A percentile compares a stretch with the other conserved stretches of the same genome.
Evolutionary conservation across 148 eudicot species (phyloP).

Genomic region (Silene latifolia): DNA sequence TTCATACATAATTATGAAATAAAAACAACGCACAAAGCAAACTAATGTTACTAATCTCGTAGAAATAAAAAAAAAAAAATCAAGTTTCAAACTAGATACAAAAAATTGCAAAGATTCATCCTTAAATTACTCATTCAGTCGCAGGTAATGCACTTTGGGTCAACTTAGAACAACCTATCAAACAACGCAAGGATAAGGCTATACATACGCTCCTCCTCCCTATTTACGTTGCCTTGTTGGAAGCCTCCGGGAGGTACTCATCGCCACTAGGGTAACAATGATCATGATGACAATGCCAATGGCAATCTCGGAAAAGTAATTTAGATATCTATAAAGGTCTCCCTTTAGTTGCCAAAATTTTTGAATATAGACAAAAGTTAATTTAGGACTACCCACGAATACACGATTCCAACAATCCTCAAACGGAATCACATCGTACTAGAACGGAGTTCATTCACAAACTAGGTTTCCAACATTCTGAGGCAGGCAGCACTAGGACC

Average conservation of each 20-base stretch:
- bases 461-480: neutral
- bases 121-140: neutral
- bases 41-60: neutral
- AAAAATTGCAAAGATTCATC: neutral
- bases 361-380: neutral
- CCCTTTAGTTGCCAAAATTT: neutral
- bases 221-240: too few species aligned
- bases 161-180: neutral
- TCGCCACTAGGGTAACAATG: neutral
- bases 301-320: neutral
- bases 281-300: neutral
- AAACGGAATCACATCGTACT: neutral
- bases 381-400: neutral
- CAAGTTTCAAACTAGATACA: neutral
- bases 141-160: neutral
- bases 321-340: neutral
- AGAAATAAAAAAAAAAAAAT: neutral
- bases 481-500: neutral
- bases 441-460: neutral
- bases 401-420: neutral
- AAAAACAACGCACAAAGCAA: neutral
- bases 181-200: neutral
- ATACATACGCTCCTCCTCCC: neutral
- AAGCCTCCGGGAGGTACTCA: too few species aligned
- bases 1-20: neutral